phyloP scores from a whole-genome alignment of 768 basidiomycete species.

The Agrocybe pediades region DNA sequence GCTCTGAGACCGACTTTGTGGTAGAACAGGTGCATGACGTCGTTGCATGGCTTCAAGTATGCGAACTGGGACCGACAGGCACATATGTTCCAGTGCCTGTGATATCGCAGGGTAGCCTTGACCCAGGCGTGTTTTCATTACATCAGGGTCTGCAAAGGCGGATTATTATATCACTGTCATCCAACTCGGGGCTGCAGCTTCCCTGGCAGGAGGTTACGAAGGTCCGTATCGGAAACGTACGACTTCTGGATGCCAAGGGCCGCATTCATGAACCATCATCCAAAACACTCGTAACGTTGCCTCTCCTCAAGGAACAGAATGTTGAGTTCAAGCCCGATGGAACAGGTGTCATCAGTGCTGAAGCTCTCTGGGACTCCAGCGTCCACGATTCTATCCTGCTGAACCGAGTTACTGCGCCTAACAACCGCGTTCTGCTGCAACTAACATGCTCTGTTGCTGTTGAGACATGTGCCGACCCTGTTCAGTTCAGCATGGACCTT shows the following conservation, averaged over 20 bases:
- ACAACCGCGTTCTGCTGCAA: slow-evolving; percentile 80
- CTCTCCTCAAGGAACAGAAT: slow-evolving; percentile 69
- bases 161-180: slow-evolving; percentile 73
- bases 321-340: slow-evolving; percentile 86
- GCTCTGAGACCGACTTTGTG: slow-evolving; percentile 91
- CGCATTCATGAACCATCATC: slow-evolving; percentile 78
- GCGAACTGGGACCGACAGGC: slow-evolving; percentile 85
- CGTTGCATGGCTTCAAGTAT: slow-evolving; percentile 84
- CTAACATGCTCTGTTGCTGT: slow-evolving; percentile 78
- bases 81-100: slow-evolving; percentile 85
- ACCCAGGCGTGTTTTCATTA: slow-evolving; percentile 84
- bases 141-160: slow-evolving; percentile 94
- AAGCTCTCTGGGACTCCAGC: slow-evolving; percentile 92
- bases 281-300: slow-evolving; percentile 70
- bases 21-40: slow-evolving; percentile 88
- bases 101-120: slow-evolving; percentile 69
- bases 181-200: slow-evolving; percentile 87
- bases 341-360: slow-evolving; percentile 66
- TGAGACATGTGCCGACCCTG: slow-evolving; percentile 82
- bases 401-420: slow-evolving; percentile 79
- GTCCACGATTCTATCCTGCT: slow-evolving; percentile 84
- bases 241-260: slow-evolving; percentile 83
- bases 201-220: slow-evolving; percentile 84
- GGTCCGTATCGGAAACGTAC: slow-evolving; percentile 79
- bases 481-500: slow-evolving; percentile 88